phyloP scores from a whole-genome alignment of 495 filamentous ascomycete genomes.

The Xylaria telfairii region DNA sequence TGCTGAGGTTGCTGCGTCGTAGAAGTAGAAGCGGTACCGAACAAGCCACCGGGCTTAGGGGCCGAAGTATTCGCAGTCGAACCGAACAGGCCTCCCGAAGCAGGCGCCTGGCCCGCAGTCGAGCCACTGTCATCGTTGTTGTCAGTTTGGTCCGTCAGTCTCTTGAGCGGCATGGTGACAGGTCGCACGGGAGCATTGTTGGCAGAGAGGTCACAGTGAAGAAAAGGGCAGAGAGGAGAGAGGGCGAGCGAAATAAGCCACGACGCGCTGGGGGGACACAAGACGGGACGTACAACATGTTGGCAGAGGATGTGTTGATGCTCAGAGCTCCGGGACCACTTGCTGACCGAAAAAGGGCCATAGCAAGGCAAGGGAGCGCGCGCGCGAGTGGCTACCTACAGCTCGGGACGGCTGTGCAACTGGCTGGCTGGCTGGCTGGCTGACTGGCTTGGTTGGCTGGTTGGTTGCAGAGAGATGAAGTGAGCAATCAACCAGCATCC shows the following conservation, averaged over 20 bases:
- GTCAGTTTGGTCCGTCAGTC: constrained; percentile 24
- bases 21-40: constrained; percentile 55
- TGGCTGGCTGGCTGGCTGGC: constrained; percentile 26
- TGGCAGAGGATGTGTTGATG: constrained; percentile 79
- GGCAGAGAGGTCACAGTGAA: neutral
- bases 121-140: constrained; percentile 41
- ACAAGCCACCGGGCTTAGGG: constrained; percentile 56
- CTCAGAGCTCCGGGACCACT: constrained; percentile 73
- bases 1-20: constrained; percentile 48
- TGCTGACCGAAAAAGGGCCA: constrained; percentile 62
- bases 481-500: constrained; percentile 7
- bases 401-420: constrained; percentile 7
- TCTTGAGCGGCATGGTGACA: constrained; percentile 25
- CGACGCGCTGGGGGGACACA: neutral
- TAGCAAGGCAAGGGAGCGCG: constrained; percentile 32
- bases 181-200: neutral
- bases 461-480: neutral
- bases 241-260: neutral
- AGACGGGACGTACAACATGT: constrained; percentile 62
- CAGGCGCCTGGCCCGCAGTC: constrained; percentile 48
- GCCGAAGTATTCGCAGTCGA: constrained; percentile 42
- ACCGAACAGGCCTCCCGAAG: constrained; percentile 38
- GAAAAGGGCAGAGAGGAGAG: neutral
- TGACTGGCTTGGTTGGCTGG: constrained; percentile 2
- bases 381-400: neutral